Evolutionary conservation across 345 rosid genomes (phyloP).

Genomic region (Acer saccharum): DNA sequence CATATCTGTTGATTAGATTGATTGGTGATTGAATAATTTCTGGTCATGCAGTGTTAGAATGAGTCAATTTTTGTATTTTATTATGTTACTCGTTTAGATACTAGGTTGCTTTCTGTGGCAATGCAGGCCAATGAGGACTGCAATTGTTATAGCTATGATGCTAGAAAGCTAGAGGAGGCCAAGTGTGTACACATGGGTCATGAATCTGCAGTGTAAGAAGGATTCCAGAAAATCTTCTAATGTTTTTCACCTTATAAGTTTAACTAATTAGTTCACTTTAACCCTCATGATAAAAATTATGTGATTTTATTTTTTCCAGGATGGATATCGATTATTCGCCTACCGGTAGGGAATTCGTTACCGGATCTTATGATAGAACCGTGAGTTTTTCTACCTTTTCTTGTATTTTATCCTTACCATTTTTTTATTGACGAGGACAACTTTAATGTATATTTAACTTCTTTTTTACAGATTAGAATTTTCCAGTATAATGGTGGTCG

Average conservation of each 20-base stretch:
- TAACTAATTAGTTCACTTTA: neutral
- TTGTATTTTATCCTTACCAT: neutral
- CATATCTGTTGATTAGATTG: neutral
- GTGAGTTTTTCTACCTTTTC: constrained; percentile 40
- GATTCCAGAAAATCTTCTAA: constrained; percentile 5
- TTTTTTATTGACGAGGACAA: neutral
- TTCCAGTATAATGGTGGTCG: constrained; percentile 92
- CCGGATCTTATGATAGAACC: constrained; percentile 97
- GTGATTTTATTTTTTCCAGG: constrained; percentile 43
- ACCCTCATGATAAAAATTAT: constrained; percentile 6
- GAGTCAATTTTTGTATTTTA: neutral
- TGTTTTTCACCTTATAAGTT: neutral
- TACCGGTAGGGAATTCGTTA: constrained; percentile 96
- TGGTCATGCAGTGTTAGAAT: constrained; percentile 11
- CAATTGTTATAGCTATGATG: constrained; percentile 88
- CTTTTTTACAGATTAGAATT: constrained; percentile 63
- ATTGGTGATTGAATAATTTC: neutral
- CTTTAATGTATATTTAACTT: constrained; percentile 11
- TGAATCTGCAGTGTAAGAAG: constrained; percentile 96
- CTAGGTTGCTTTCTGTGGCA: constrained; percentile 18
- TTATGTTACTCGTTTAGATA: neutral
- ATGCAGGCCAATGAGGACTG: constrained; percentile 97
- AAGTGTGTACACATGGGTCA: constrained; percentile 96
- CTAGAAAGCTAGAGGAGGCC: constrained; percentile 84
- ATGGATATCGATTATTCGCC: constrained; percentile 99